phyloP scores from a whole-genome alignment of 345 rosid genomes.

The Ceriops decandra region DNA sequence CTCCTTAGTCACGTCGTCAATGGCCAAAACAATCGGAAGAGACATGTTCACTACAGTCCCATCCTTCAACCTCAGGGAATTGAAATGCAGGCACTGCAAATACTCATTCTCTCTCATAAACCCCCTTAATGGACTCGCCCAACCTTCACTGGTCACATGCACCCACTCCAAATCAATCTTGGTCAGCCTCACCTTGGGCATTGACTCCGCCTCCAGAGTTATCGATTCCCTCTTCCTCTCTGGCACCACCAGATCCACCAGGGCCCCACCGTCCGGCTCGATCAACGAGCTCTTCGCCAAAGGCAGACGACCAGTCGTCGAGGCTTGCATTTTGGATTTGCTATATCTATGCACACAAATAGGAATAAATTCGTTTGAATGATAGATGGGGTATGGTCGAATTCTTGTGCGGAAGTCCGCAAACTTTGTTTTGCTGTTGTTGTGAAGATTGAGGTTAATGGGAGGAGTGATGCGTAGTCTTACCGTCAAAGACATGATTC shows the following conservation, averaged over 20 bases:
- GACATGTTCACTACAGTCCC: slow-evolving; percentile 81
- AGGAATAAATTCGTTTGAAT: slow-evolving; percentile 30
- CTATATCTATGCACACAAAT: slow-evolving; percentile 8
- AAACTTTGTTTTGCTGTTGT: slow-evolving; percentile 1
- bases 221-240: slow-evolving; percentile 49
- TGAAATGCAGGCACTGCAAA: slow-evolving; percentile 86
- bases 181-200: slow-evolving; percentile 64
- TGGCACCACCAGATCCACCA: slow-evolving; percentile 69
- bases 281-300: slow-evolving; percentile 56
- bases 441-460: slow-evolving; percentile 8
- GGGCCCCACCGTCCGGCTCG: slow-evolving; percentile 84
- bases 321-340: slow-evolving; percentile 26
- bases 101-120: slow-evolving; percentile 95
- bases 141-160: slow-evolving; percentile 87
- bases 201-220: slow-evolving; percentile 50
- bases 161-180: slow-evolving; percentile 91
- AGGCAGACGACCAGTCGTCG: slow-evolving; percentile 7
- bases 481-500: slow-evolving; percentile 50
- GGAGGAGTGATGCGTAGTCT: slow-evolving; percentile 29
- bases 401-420: slow-evolving; percentile 12
- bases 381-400: slow-evolving; percentile 36
- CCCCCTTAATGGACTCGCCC: slow-evolving; percentile 94
- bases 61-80: slow-evolving; percentile 54
- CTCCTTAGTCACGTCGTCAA: slow-evolving; percentile 72
- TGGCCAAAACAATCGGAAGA: slow-evolving; percentile 89